Evolutionary conservation across 345 rosid genomes (phyloP), one percentile per base, ranked within the genome.

Genomic region (Citrus mangshanensis): DNA sequence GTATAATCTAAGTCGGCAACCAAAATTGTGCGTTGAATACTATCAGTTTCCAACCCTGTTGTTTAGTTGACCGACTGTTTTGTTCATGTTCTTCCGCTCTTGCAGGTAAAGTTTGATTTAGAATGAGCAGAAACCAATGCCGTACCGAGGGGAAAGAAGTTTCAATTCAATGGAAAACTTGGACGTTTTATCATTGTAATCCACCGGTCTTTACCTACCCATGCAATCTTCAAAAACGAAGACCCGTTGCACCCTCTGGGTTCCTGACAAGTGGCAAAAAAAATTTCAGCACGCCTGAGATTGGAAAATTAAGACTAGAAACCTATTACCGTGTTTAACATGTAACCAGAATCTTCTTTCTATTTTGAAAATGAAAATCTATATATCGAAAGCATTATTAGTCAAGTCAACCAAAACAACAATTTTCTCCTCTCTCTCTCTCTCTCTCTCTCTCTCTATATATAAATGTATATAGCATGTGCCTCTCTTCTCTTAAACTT

Each of bases 381-480:
- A 32, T 32, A 4, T 32, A 32, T 12, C 66, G 35, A 77, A 75
- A 14, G 13, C 49, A 40, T 0, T 22, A 22, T 16, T 28, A 13
- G 49, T 51, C 73, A 69, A 69, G 69, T 74, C 77, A 76, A 60
- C 40, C 14, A 65, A 25, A 42, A 42, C 4, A 42, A 42, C 13
- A 42, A 42, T 10, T 42, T 42, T 42, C 14, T 10, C 49, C 1
- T 7, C 49, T 42, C 49, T 46, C 51, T 46, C 16, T 46, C 14
- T 10, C 16, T 42, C 51, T 42, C 16, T 42, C 16, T 42, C 56
- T 21, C 46, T 21, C 3, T 28, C 30, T 30, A 9, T 42, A 19
- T 27, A 49, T 30, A 59, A 35, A 32, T 75, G 65, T 66, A 61
- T 46, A 38, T 32, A 27, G 1, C 66, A 72, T 49, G n/a, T 22